Evolutionary conservation across 1,284 basidiomycete species (phyloP), one percentile per base, ranked within the genome.

Genomic region (Bothia castanella): DNA sequence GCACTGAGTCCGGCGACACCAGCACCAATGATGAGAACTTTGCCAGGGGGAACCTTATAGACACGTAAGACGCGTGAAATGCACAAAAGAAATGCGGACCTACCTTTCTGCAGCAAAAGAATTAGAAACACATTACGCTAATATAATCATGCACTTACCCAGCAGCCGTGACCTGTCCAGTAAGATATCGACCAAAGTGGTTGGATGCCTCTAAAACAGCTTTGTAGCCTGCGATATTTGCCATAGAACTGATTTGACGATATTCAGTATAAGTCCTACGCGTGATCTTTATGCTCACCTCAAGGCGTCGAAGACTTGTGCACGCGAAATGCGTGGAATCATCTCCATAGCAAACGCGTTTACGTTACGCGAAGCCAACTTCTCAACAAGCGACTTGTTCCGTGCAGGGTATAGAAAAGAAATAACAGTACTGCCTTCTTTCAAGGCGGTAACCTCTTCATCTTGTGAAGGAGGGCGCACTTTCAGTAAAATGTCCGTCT

Each of bases 1-100:
- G 90, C 89, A 69, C 87, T 89, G 41, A 92, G 72, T 45, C 90
- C 89, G 16, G 89, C 90, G 30, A 92, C 89, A 54, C 89, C 90
- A 43, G 85, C 89, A 63, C 89, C 89, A 51, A 92, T 92, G 47
- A 92, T 80, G 41, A 92, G 72, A 55, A 92, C 86, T 67, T 92
- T 91, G 52, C 87, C 87, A 37, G 89, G 89, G 32, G 89, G 86
- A 42, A 92, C 89, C 85, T 91, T 63, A 49, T 21, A 31, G 27
- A 41, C 29, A 31, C 32, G 21, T 68, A 29, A 69, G 62, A 53
- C 25, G 45, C 42, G 30, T 44, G 20, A 55, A 51, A 41, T 14
- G 20, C 6, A 38, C 25, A 25, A 25, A 37, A 27, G 43, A 42
- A 39, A 44, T 10, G 30, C 16, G 36, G n/a, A 27, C 39, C 42